Evolutionary conservation across 257 asterid species (phyloP).

Genomic region (Thymus mandschuricus): DNA sequence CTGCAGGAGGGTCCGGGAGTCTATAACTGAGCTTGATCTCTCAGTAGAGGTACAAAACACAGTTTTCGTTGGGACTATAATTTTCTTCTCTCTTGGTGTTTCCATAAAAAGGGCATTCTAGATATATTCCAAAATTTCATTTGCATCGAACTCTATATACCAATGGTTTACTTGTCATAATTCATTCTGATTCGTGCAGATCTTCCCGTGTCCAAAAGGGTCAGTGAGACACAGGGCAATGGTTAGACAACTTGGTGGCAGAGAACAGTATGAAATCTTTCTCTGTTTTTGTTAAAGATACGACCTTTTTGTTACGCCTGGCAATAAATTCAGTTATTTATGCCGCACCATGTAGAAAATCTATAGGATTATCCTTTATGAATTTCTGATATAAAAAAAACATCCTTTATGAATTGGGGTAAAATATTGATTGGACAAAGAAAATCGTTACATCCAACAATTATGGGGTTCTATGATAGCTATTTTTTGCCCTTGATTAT

Average conservation of each 20-base stretch:
- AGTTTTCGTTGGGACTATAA: background rate
- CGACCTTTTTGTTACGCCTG: background rate
- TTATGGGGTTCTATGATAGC: background rate
- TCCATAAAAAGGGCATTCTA: background rate
- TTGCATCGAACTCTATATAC: background rate
- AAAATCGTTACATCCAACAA: background rate
- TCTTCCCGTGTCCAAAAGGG: slow-evolving; percentile 86
- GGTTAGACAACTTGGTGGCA: slow-evolving; percentile 68
- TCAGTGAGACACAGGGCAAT: slow-evolving; percentile 68
- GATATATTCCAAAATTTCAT: no score
- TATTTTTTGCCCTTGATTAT: background rate
- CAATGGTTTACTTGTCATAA: slow-evolving; percentile 9
- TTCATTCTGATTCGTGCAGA: slow-evolving; percentile 43
- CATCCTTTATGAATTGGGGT: slow-evolving; percentile 6
- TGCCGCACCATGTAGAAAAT: background rate
- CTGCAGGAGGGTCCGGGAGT: slow-evolving; percentile 90
- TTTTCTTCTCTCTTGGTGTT: background rate
- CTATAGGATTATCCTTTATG: no score
- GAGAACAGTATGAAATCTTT: slow-evolving; percentile 61
- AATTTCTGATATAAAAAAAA: no score
- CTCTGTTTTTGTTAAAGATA: background rate
- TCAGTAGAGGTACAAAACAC: slow-evolving; percentile 56
- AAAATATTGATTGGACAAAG: background rate
- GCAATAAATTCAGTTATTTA: background rate
- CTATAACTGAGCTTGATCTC: slow-evolving; percentile 81